Conservation (phyloP, 2,329 filamentous ascomycete genomes). For the Diplodia sapinea region DNA sequence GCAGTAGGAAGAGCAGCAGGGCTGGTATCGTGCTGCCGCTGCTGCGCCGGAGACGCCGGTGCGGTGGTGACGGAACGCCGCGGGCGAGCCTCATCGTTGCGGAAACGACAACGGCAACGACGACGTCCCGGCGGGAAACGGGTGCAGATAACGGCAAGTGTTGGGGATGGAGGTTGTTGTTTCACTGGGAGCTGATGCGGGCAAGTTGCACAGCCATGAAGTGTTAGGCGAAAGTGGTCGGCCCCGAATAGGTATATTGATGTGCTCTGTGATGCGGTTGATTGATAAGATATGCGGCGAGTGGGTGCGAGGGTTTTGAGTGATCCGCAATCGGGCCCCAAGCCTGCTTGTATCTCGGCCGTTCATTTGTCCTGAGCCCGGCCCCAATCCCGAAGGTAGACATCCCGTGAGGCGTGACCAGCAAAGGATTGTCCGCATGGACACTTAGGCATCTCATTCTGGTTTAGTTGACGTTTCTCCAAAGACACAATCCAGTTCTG, state of each 20-base stretch:
- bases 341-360: slow-evolving; percentile 12
- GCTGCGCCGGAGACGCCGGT: background rate
- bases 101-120: background rate
- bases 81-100: background rate
- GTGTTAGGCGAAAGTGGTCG: background rate
- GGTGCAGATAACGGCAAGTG: background rate
- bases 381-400: slow-evolving; percentile 15
- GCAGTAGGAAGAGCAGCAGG: background rate
- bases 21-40: no score
- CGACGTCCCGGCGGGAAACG: background rate
- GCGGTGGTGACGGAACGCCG: background rate
- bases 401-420: background rate
- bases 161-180: background rate
- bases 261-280: slow-evolving; percentile 3
- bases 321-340: slow-evolving; percentile 3
- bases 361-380: slow-evolving; percentile 1
- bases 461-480: background rate
- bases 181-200: slow-evolving; percentile 2
- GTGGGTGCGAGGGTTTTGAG: background rate
- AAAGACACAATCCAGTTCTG: background rate
- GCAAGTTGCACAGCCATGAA: slow-evolving; percentile 16
- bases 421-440: background rate
- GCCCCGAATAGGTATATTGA: background rate
- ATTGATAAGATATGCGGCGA: slow-evolving; percentile 22
- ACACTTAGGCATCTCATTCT: background rate